phyloP scores from a whole-genome alignment of 441 rosid genomes.

The Sinapis alba region DNA sequence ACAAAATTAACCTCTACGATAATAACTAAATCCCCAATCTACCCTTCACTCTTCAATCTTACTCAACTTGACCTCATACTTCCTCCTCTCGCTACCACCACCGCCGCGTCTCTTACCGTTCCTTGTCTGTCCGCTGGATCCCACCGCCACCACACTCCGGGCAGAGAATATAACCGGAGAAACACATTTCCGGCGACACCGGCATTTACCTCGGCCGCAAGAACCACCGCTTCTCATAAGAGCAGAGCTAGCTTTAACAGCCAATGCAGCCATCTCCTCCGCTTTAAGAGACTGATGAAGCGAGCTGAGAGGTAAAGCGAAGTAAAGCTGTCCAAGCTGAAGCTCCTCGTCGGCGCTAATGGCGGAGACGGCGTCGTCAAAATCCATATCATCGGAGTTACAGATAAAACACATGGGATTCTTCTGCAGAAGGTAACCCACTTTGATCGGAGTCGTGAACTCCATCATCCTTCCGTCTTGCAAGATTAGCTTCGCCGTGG shows the following conservation, averaged over 20 bases:
- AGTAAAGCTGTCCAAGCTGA: slow-evolving; percentile 79
- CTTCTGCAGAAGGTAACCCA: slow-evolving; percentile 58
- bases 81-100: slow-evolving; percentile 48
- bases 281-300: slow-evolving; percentile 61
- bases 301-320: slow-evolving; percentile 67
- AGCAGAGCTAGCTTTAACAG: slow-evolving; percentile 92
- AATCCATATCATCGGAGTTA: slow-evolving; percentile 90
- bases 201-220: slow-evolving; percentile 36
- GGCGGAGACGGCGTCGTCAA: slow-evolving; percentile 71
- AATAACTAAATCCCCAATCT: slow-evolving; percentile 27
- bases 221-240: slow-evolving; percentile 54
- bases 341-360: slow-evolving; percentile 68
- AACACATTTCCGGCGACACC: slow-evolving; percentile 37
- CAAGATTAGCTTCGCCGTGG: slow-evolving; percentile 75
- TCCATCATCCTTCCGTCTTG: slow-evolving; percentile 81
- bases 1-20: slow-evolving; percentile 15
- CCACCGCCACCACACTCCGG: slow-evolving; percentile 31
- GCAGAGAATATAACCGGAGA: slow-evolving; percentile 19
- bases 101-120: slow-evolving; percentile 33
- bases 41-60: slow-evolving; percentile 74
- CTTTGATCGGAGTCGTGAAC: slow-evolving; percentile 75
- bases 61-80: slow-evolving; percentile 54
- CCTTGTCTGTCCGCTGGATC: slow-evolving; percentile 5
- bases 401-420: slow-evolving; percentile 74
- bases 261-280: slow-evolving; percentile 94